Percentiles rank a stretch among this genome's conserved stretches.
These are phyloP conservation scores for Xylona heveae DNA, from an alignment of 495 filamentous ascomycete species.

Conservation along the genomic window DNA sequence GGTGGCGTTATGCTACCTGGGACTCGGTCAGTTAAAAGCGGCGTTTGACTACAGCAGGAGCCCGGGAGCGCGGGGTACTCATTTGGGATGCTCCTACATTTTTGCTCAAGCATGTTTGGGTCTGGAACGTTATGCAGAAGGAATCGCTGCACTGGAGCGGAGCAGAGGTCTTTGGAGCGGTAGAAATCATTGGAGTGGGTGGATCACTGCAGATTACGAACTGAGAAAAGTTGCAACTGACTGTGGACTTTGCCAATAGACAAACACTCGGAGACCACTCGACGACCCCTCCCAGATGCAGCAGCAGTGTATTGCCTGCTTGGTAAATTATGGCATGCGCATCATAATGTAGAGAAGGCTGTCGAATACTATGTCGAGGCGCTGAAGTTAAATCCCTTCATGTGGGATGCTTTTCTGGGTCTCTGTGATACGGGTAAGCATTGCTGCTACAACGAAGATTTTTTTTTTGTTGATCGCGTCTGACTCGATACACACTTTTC, in stretches of 20 bases:
- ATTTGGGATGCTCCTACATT: slow-evolving; percentile 78
- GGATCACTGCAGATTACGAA: not conserved
- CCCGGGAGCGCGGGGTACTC: slow-evolving; percentile 37
- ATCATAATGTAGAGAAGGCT: slow-evolving; percentile 62
- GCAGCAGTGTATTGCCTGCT: slow-evolving; percentile 61
- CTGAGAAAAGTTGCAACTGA: not conserved
- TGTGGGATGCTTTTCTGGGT: slow-evolving; percentile 92
- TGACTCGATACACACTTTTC: slow-evolving; percentile 13
- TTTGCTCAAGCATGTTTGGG: slow-evolving; percentile 76
- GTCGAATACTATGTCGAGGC: slow-evolving; percentile 69
- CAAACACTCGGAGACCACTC: slow-evolving; percentile 36
- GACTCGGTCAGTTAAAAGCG: slow-evolving; percentile 52
- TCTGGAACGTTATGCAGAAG: slow-evolving; percentile 56
- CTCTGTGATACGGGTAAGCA: slow-evolving; percentile 45
- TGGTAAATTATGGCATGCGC: slow-evolving; percentile 67
- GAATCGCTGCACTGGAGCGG: slow-evolving; percentile 59
- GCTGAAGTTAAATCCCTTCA: slow-evolving; percentile 79
- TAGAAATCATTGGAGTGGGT: slow-evolving; percentile 50
- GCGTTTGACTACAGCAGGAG: slow-evolving; percentile 51
- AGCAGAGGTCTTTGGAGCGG: slow-evolving; percentile 46
- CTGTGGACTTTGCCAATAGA: slow-evolving; percentile 17
- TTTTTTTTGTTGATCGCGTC: not conserved
- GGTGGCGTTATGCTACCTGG: slow-evolving; percentile 62
- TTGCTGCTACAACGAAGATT: not conserved
- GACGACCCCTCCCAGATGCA: slow-evolving; percentile 51